Evolutionary conservation across 495 filamentous ascomycete species (phyloP).

Genomic region (Penicillium crystallinum): DNA sequence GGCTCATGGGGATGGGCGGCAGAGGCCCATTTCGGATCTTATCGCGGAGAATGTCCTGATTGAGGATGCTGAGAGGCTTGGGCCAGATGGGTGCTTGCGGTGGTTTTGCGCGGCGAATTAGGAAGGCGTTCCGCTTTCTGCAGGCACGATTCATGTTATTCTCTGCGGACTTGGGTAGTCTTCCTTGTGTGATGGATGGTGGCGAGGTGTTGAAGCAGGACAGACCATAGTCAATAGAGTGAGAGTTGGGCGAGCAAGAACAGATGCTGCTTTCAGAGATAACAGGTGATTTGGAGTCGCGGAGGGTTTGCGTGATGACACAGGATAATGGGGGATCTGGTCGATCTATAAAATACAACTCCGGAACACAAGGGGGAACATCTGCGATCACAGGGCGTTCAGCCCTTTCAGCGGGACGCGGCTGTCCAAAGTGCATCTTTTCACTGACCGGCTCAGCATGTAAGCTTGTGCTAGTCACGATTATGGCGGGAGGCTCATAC

Average conservation of each 20-base stretch:
- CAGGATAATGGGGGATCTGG: neutral
- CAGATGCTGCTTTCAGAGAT: neutral
- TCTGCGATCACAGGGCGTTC: neutral
- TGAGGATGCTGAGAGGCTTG: neutral
- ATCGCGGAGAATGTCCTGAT: neutral
- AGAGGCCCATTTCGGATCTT: neutral
- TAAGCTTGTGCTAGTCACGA: neutral
- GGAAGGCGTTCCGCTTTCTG: neutral
- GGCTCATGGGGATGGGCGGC: neutral
- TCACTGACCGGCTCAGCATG: neutral
- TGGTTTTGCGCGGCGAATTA: neutral
- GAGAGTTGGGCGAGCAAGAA: neutral
- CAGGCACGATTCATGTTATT: neutral
- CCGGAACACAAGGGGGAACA: neutral
- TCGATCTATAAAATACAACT: neutral
- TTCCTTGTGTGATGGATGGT: neutral
- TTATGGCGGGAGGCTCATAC: neutral
- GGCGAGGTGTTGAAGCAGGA: neutral
- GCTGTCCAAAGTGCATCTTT: neutral
- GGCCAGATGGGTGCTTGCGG: neutral
- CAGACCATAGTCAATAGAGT: neutral
- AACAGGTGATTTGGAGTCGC: neutral
- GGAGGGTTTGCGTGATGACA: neutral
- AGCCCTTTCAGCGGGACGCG: neutral
- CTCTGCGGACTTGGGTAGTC: neutral